Conservation (phyloP, 2,329 filamentous ascomycete genomes). For the Diaporthe vaccinii region DNA sequence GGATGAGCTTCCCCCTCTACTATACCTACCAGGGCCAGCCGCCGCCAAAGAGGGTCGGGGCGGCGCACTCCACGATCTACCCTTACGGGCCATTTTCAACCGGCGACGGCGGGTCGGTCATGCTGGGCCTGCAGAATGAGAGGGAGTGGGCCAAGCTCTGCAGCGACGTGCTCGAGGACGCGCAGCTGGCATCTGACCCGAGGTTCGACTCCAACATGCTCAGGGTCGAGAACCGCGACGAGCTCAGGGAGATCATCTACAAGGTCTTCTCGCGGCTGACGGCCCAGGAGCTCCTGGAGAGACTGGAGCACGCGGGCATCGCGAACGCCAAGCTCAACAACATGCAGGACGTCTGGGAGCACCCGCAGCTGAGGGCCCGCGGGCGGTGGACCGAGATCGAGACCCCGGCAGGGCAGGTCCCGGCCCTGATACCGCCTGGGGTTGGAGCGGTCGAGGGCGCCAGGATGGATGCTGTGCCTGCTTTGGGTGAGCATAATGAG, state of each 20-base stretch:
- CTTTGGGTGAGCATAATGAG: conserved; percentile 64
- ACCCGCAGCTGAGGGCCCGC: conserved; percentile 65
- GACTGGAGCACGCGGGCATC: conserved; percentile 62
- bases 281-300: conserved; percentile 55
- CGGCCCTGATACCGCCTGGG: conserved; percentile 65
- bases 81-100: conserved; percentile 69
- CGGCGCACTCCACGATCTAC: conserved; percentile 68
- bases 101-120: conserved; percentile 61
- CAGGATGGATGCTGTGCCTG: conserved; percentile 60
- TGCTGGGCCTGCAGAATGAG: conserved; percentile 71
- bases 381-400: conserved; percentile 64
- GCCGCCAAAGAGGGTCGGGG: conserved; percentile 60
- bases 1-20: conserved; percentile 70
- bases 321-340: conserved; percentile 69
- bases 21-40: conserved; percentile 63
- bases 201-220: conserved; percentile 63
- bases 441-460: conserved; percentile 46
- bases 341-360: conserved; percentile 67
- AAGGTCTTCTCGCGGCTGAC: conserved; percentile 55
- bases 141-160: conserved; percentile 67
- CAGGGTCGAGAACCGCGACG: conserved; percentile 60
- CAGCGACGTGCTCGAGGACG: conserved; percentile 57
- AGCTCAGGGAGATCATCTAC: conserved; percentile 60
- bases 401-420: conserved; percentile 60
- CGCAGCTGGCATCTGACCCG: conserved; percentile 57